Base-by-base conservation (phyloP, 148 eudicot species). In the Mesembryanthemum crystallinum region DNA sequence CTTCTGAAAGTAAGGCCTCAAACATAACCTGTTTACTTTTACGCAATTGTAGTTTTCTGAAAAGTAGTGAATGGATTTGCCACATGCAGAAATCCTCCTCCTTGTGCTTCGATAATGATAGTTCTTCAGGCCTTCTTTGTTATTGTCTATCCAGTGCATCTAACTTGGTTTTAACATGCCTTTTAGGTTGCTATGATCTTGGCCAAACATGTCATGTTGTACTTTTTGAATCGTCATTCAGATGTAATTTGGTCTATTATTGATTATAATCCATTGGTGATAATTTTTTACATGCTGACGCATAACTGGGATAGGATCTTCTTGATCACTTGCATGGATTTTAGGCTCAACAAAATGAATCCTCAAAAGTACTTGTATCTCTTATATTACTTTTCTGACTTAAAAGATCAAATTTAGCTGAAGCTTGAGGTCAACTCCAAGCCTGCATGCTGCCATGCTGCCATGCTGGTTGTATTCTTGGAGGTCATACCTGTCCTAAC, bases 1-100 rank as follows among this genome's bases (percentile, higher is more conserved):
- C 81, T 85, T 86, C 87, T 73, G 89, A 86, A 72, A 81, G 98
- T 93, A 88, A 86, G 90, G 62, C 75, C 61, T 71, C 69, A 37
- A 21, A 64, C 23, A 63, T 54, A 11, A 70, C 74, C 24, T 59
- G 51, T 57, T 63, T 39, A 42, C 68, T 20, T 80, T 60, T 67
- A 57, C 55, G 10, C 8, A 55, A 15, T 45, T 62, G 24, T 17
- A 32, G 28, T 28, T 62, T 74, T 32, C 47, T 58, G n/a, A 35
- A 35, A 2, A 35, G 39, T 32, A 67, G 30, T 27, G 29, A 27
- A 23, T 78, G 59, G 59, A 42, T 64, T 49, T 78, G n/a, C 39
- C 52, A 32, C 78, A 90, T 87, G 81, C 60, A 83, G 72, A 59
- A 76, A 61, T 39, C 82, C 66, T 59, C 73, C 82, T 82, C 83